Evolutionary conservation across 2,329 filamentous ascomycete genomes (phyloP), one percentile per base, ranked within the genome.

Genomic region (Uncinocarpus reesii): DNA sequence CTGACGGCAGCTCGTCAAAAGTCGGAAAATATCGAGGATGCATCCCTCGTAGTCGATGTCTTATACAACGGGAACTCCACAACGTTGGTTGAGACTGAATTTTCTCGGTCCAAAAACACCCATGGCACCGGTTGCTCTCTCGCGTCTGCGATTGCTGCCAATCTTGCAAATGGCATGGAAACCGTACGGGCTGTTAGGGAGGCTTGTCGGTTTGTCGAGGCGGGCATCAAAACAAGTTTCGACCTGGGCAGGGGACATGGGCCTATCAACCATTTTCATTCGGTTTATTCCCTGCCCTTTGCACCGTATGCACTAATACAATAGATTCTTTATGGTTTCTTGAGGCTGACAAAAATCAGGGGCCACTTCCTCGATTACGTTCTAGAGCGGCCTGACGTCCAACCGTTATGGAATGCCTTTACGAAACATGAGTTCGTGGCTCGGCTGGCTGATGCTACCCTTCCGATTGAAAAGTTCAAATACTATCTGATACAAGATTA

Each of bases 51-150:
- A 1, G 74, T 93, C 23, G 86, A 96, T 60, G 74, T 95, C 2
- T 73, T 95, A 4, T 79, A 79, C 36, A 84, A 86, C 5, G 74
- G 73, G 0, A 71, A 69, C 0, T 65, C 75, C n/a, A 64, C 75
- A 0, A 71, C 79, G 1, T 69, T 79, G 32, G 75, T 95, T 42
- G 76, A 88, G 63, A 84, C 79, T 32, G 72, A 74, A 3, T 95
- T 84, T 60, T 73, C 86, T 53, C 67, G 73, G 7, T 87, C 83
- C 7, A 82, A 73, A 51, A 90, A 90, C 60, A 96, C 90, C 0
- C 92, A 98, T 60, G 92, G 92, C 0, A 96, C 92, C 0, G 92
- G 92, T 3, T 98, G 92, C 62, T 93, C 88, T 7, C 75, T 96
- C 51, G 92, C 92, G 34, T 95, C 79, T 35, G 79, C 80, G 4